Evolutionary conservation across 257 asterid genomes (phyloP).

Genomic region (Ocimum tenuiflorum): DNA sequence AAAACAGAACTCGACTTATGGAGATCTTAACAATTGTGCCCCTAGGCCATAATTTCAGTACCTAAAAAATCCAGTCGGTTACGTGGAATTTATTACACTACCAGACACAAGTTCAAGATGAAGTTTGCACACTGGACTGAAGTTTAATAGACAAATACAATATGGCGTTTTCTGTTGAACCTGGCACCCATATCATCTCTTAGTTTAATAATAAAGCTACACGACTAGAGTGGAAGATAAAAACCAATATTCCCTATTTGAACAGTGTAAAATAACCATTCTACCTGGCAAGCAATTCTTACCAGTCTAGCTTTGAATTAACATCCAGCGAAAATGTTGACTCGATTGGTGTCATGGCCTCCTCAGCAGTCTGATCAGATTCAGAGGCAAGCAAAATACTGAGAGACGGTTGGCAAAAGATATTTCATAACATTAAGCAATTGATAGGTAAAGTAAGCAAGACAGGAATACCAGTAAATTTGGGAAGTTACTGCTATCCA

Average conservation of each 20-base stretch:
- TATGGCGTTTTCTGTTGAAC: too few relatives aligned
- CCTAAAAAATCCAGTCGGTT: too few relatives aligned
- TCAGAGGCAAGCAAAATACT: conserved; percentile 1
- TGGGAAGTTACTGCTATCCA: not conserved
- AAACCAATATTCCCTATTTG: not conserved
- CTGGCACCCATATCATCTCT: too few relatives aligned
- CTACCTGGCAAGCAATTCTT: not conserved
- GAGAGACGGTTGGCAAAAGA: conserved; percentile 7
- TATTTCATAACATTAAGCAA: not conserved
- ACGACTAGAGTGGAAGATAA: not conserved
- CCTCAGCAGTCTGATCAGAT: conserved; percentile 89
- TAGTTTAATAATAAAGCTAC: too few relatives aligned
- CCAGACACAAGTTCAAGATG: too few relatives aligned
- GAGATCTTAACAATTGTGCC: too few relatives aligned
- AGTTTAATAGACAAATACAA: too few relatives aligned
- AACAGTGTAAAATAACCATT: not conserved
- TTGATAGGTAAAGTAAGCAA: not conserved
- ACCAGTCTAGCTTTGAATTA: conserved; percentile 96
- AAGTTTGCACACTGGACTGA: too few relatives aligned
- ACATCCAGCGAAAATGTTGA: conserved; percentile 96
- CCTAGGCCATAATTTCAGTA: too few relatives aligned
- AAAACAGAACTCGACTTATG: too few relatives aligned
- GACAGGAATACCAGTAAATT: not conserved
- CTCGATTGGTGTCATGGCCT: conserved; percentile 99
- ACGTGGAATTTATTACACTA: too few relatives aligned